Evolutionary conservation across 257 asterid genomes (phyloP), one percentile per base, ranked within the genome.

Genomic region (Ilex asprella): DNA sequence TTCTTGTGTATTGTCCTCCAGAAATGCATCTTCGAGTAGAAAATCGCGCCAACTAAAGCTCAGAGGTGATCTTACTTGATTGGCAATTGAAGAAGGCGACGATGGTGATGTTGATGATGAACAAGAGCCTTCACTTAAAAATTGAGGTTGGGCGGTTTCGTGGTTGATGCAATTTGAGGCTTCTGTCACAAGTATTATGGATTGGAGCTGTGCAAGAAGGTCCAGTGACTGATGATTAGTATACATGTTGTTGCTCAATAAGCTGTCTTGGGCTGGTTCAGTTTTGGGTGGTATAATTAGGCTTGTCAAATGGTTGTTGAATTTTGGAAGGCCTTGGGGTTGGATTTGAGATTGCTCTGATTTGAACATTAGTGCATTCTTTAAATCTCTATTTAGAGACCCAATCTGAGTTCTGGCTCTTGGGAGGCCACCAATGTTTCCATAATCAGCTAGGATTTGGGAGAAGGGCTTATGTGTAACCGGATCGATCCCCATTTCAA

Each of bases 401-500:
- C 58, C 65, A 63, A 81, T 71, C 6, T 80, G 83, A 0, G 83
- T 72, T 47, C 77, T 39, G 35, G 81, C 77, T 61, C 76, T 84
- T 0, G 89, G 88, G 59, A 84, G 79, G 49, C 90, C 87, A 2
- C 95, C 89, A 7, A 91, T 81, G 83, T 81, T 91, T 9, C 96
- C 96, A 49, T 88, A 88, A 57, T 91, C 96, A 0, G 95, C 86
- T 1, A 86, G 91, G 68, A 88, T 91, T 63, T 91, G 95, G 27
- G 98, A 88, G 78, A 84, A 91, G 8, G 98, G 96, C 58, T 84
- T 86, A 62, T 88, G 98, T 12, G 98, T 91, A 5, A 88, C 86
- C 0, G 95, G 98, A 78, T 91, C 98, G 30, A 91, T 91, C 35
- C 98, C 96, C 85, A 86, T 85, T 51, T 96, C 95, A 0, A 92